Percentiles rank a stretch among this genome's conserved stretches.
Conservation (phyloP, 139 green algal species). For the Chlorella sp. region DNA sequence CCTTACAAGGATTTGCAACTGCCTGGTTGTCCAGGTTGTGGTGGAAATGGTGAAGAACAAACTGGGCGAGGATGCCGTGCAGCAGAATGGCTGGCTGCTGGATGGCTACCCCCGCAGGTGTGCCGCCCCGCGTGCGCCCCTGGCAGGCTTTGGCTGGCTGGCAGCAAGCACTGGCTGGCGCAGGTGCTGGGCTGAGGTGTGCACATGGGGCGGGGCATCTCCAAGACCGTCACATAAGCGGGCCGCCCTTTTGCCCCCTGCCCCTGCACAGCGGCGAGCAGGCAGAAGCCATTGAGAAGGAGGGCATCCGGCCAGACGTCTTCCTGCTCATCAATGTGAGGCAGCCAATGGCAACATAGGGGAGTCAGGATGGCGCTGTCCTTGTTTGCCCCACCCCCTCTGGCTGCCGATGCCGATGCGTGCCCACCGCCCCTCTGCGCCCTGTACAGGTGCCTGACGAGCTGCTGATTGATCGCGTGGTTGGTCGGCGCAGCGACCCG, state of each 20-base stretch:
- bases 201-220: no score
- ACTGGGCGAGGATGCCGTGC: conserved; percentile 59
- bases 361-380: not conserved
- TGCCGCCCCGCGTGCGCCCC: not conserved
- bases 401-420: not conserved
- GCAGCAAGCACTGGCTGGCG: no score
- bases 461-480: conserved; percentile 93
- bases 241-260: no score
- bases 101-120: conserved; percentile 95
- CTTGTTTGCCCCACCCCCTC: not conserved
- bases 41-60: conserved; percentile 92
- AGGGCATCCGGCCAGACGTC: conserved; percentile 91
- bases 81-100: conserved; percentile 91
- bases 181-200: no score
- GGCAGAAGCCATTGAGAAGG: conserved; percentile 92
- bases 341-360: no score
- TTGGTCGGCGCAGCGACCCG: conserved; percentile 92
- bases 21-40: conserved; percentile 50
- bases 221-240: no score
- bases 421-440: not conserved
- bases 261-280: conserved; percentile 65
- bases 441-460: conserved; percentile 88
- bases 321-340: conserved; percentile 94
- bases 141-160: no score
- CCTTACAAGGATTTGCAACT: not conserved